Evolutionary conservation across 441 rosid species (phyloP).

Genomic region (Hura crepitans): DNA sequence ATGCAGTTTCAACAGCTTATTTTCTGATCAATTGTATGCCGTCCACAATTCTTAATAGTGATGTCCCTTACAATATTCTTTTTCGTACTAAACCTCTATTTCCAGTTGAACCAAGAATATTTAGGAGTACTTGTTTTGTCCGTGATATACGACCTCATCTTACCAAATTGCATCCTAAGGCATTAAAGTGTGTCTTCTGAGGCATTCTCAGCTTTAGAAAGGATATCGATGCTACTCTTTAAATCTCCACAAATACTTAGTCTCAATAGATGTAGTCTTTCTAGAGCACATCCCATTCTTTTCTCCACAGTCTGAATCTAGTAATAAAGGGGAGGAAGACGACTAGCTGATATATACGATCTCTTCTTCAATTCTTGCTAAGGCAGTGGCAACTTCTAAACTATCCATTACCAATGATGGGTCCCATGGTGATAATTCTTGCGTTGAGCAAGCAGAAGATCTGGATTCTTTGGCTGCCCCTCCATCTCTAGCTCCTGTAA

Average conservation of each 20-base stretch:
- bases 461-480: too few species aligned
- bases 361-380: too few species aligned
- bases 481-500: too few species aligned
- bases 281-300: neutral
- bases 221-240: conserved; percentile 9
- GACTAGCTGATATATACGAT: too few species aligned
- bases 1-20: neutral
- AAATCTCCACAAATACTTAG: neutral
- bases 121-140: neutral
- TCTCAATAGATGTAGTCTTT: neutral
- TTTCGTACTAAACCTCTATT: neutral
- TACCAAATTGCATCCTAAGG: conserved; percentile 4
- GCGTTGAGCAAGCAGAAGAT: too few species aligned
- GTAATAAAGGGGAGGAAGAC: too few species aligned
- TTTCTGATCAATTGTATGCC: conserved; percentile 6
- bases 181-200: conserved; percentile 2
- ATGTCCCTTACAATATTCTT: neutral
- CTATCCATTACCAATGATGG: too few species aligned
- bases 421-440: neutral
- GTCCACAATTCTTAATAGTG: neutral
- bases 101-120: neutral
- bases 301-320: neutral
- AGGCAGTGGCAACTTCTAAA: too few species aligned
- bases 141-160: neutral
- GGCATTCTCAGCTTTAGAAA: conserved; percentile 5